A percentile compares a stretch with the other conserved stretches of the same genome.
Evolutionary conservation across 2,329 filamentous ascomycete genomes (phyloP).

Genomic region (Penicillium sp.): DNA sequence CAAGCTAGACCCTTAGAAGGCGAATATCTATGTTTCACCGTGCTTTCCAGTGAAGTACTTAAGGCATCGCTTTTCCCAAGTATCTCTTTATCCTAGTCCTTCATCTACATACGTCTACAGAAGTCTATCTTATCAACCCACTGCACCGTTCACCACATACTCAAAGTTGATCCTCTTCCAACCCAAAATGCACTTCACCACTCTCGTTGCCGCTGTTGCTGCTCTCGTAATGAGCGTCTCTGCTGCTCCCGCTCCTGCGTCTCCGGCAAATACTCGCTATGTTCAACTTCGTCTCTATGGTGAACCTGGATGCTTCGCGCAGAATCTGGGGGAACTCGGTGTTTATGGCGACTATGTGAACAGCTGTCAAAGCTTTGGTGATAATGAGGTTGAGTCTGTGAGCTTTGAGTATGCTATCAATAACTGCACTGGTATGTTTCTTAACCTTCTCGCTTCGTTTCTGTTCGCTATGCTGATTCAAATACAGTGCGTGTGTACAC

Average conservation of each 20-base stretch:
- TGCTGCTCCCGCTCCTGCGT: constrained; percentile 4
- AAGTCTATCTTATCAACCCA: not conserved
- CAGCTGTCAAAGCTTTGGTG: constrained; percentile 10
- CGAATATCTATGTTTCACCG: constrained; percentile 1
- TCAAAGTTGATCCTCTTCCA: not conserved
- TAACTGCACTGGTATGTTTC: constrained; percentile 12
- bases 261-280: constrained; percentile 10
- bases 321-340: constrained; percentile 19
- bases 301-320: constrained; percentile 11
- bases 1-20: not conserved
- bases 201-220: constrained; percentile 5
- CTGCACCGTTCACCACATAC: not conserved
- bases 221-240: constrained; percentile 9
- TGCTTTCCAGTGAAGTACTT: not conserved
- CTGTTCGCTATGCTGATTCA: not conserved
- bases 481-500: constrained; percentile 10
- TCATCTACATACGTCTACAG: not conserved
- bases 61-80: not conserved
- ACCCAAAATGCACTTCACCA: constrained; percentile 9
- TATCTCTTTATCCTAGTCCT: not conserved
- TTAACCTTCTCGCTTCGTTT: not conserved
- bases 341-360: constrained; percentile 16
- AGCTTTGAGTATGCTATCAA: constrained; percentile 13
- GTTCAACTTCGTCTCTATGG: constrained; percentile 19
- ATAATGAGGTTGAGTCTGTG: constrained; percentile 10